A percentile compares a stretch with the other conserved stretches of the same genome.
Conservation (phyloP, 106 monocot species). For the Apostasia shenzhenica region DNA sequence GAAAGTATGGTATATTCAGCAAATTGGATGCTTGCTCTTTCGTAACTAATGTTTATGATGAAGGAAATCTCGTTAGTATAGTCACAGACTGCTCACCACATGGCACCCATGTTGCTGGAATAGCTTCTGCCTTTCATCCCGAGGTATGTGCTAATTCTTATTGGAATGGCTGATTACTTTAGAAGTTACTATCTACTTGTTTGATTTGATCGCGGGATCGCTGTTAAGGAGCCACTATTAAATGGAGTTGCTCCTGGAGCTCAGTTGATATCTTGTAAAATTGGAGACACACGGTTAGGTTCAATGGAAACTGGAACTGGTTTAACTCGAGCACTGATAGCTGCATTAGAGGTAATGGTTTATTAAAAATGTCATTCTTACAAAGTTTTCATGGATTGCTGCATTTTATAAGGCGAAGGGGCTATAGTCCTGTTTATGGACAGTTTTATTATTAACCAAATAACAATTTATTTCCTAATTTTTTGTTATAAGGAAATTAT, state of each 20-base stretch:
- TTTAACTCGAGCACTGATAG: conserved; percentile 77
- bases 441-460: too few species aligned
- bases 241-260: conserved; percentile 99
- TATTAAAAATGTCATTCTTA: too few species aligned
- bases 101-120: conserved; percentile 99
- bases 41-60: conserved; percentile 88
- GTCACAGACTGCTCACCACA: conserved; percentile 98
- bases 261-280: conserved; percentile 95
- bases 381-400: too few species aligned
- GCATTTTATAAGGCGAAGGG: too few species aligned
- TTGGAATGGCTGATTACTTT: background rate
- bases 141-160: conserved; percentile 35
- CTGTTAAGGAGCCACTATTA: conserved; percentile 70
- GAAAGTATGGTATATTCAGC: conserved; percentile 89
- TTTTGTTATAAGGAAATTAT: too few species aligned
- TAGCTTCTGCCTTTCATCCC: conserved; percentile 80
- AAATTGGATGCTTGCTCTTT: conserved; percentile 91
- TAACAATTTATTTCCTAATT: too few species aligned
- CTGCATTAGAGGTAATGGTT: conserved; percentile 72
- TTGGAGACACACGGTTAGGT: conserved; percentile 87
- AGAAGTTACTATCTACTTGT: background rate
- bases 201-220: conserved; percentile 4
- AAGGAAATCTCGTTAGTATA: conserved; percentile 90
- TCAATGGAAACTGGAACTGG: conserved; percentile 98
- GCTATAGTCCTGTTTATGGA: too few species aligned